Percentiles rank a stretch among this genome's conserved stretches.
Conservation (phyloP, 106 monocot species). For the Triglochin maritima region DNA sequence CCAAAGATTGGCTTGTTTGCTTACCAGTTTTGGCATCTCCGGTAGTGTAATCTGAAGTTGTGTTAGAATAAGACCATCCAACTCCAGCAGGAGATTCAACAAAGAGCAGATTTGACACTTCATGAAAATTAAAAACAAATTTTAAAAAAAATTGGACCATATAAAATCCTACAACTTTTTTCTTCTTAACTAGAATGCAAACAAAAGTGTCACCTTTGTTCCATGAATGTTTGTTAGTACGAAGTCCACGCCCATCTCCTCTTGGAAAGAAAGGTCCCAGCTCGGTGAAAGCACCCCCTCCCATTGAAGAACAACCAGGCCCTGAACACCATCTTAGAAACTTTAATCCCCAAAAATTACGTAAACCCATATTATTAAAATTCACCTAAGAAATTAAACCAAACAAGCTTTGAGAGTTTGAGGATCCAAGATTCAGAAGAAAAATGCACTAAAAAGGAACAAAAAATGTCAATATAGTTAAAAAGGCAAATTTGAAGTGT, state of each 20-base stretch:
- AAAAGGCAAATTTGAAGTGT: neutral
- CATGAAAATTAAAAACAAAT: neutral
- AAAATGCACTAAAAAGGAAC: neutral
- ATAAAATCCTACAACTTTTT: neutral
- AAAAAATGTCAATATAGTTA: neutral
- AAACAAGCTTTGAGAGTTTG: too few relatives aligned
- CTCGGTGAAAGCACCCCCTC: constrained; percentile 97
- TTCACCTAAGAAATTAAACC: too few relatives aligned
- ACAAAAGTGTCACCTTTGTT: constrained; percentile 55
- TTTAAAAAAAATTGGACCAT: too few relatives aligned
- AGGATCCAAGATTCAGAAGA: neutral
- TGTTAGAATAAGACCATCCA: constrained; percentile 98
- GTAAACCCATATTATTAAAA: neutral
- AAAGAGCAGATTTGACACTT: constrained; percentile 94
- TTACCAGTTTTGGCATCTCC: constrained; percentile 69
- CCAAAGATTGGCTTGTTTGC: neutral
- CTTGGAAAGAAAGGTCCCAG: constrained; percentile 85
- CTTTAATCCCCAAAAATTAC: neutral
- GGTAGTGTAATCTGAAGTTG: constrained; percentile 54
- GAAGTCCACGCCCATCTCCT: constrained; percentile 88
- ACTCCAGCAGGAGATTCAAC: constrained; percentile 99
- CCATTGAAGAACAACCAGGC: constrained; percentile 90
- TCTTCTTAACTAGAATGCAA: neutral
- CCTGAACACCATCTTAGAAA: constrained; percentile 25
- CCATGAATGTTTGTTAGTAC: constrained; percentile 76